Conservation (phyloP, 2,329 filamentous ascomycete species). For the Xylariaceae sp. region DNA sequence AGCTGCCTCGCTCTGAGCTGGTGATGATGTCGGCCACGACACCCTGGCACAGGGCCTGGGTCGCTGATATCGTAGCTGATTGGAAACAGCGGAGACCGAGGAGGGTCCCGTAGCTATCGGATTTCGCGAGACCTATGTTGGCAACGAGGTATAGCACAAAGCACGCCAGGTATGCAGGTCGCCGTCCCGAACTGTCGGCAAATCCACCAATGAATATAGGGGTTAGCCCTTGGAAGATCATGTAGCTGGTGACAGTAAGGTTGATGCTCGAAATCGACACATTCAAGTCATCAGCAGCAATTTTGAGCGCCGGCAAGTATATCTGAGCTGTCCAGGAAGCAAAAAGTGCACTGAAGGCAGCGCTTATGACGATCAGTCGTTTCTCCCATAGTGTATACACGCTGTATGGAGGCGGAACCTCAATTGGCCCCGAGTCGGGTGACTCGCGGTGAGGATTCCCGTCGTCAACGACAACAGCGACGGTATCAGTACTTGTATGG, state of each 20-base stretch:
- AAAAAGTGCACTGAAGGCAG: slow-evolving; percentile 31
- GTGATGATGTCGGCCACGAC: slow-evolving; percentile 60
- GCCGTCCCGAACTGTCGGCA: slow-evolving; percentile 48
- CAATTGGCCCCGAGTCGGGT: slow-evolving; percentile 11
- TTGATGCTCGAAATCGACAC: slow-evolving; percentile 29
- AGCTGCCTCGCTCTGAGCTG: slow-evolving; percentile 55
- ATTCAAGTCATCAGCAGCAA: slow-evolving; percentile 28
- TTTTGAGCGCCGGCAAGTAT: slow-evolving; percentile 31
- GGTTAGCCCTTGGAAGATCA: slow-evolving; percentile 54
- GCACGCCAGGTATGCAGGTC: slow-evolving; percentile 48
- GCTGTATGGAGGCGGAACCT: slow-evolving; percentile 18
- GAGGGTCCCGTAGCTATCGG: slow-evolving; percentile 44
- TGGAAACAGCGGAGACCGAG: slow-evolving; percentile 52
- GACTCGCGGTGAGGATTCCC: slow-evolving; percentile 11
- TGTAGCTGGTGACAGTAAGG: slow-evolving; percentile 44
- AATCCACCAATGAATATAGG: slow-evolving; percentile 52
- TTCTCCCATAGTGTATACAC: slow-evolving; percentile 28
- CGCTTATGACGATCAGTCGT: slow-evolving; percentile 28
- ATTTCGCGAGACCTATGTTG: slow-evolving; percentile 46
- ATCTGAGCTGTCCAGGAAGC: slow-evolving; percentile 33
- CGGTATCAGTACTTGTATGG: slow-evolving; percentile 22
- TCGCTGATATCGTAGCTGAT: slow-evolving; percentile 53
- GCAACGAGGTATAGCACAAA: slow-evolving; percentile 47
- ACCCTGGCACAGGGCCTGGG: slow-evolving; percentile 52
- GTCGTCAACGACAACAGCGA: slow-evolving; percentile 10